Percentiles rank a stretch among this genome's conserved stretches.
These are phyloP conservation scores for Tulasnella sp. DNA, from an alignment of 768 basidiomycete species.

Conservation along the genomic window DNA sequence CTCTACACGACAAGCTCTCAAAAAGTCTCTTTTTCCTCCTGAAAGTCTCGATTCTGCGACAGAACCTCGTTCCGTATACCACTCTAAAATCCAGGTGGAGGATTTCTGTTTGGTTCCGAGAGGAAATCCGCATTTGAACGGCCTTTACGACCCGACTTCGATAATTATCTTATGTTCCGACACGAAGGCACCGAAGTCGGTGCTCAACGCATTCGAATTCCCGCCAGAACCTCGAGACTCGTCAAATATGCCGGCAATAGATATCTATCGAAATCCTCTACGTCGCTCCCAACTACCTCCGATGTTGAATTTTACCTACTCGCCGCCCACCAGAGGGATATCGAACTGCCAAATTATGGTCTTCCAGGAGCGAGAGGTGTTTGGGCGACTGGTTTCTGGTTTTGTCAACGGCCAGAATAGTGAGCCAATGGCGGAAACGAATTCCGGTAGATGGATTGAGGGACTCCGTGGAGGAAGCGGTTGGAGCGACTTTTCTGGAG, in stretches of 20 bases:
- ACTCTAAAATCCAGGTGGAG: slow-evolving; percentile 51
- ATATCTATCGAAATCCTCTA: slow-evolving; percentile 36
- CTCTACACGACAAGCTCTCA: slow-evolving; percentile 59
- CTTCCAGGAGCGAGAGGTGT: slow-evolving; percentile 40
- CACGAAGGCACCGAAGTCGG: slow-evolving; percentile 47
- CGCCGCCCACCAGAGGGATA: neutral
- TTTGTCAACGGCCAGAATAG: slow-evolving; percentile 52
- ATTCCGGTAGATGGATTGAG: slow-evolving; percentile 32
- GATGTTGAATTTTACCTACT: neutral
- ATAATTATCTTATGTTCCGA: slow-evolving; percentile 57
- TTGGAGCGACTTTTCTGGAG: slow-evolving; percentile 33
- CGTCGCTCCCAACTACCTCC: slow-evolving; percentile 28
- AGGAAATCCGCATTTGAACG: slow-evolving; percentile 63
- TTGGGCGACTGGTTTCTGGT: slow-evolving; percentile 35
- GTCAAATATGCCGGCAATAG: slow-evolving; percentile 34
- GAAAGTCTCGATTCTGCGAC: slow-evolving; percentile 34
- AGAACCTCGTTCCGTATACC: slow-evolving; percentile 56
- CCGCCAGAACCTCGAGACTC: slow-evolving; percentile 48
- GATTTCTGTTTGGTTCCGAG: slow-evolving; percentile 78
- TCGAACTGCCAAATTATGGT: slow-evolving; percentile 40
- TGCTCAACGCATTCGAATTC: slow-evolving; percentile 62
- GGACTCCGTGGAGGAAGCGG: slow-evolving; percentile 2
- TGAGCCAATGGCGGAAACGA: slow-evolving; percentile 38
- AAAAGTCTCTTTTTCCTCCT: slow-evolving; percentile 51
- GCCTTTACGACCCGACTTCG: slow-evolving; percentile 62